Evolutionary conservation across 2,329 filamentous ascomycete genomes (phyloP), one percentile per base, ranked within the genome.

Genomic region (Talaromyces sp.): DNA sequence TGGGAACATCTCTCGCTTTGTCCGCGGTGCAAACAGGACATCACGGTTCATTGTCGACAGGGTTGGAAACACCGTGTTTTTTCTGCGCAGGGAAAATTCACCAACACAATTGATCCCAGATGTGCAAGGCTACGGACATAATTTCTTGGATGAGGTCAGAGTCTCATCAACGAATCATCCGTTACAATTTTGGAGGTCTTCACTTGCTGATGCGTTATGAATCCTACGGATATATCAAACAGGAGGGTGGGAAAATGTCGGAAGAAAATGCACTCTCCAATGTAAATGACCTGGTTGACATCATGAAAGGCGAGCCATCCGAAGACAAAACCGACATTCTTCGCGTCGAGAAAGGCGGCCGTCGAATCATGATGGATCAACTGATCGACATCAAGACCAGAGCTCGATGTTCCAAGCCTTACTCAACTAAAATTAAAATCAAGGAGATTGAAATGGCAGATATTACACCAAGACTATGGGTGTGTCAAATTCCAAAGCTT

Each of bases 71-170:
- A 86, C 84, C 0, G 79, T 88, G 0, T 80, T 91, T 55, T 70
- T 87, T 13, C 27, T 27, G 27, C 83, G 88, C 0, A 79, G 83
- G 22, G 86, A 88, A 66, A 85, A 84, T 54, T 81, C 82, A 0
- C 85, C 87, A 0, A 81, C 71, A 0, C 84, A 88, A 65, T 68
- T 78, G 0, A 85, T 90, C 7, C 65, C 73, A 0, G 78, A 78
- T 17, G 73, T 90, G 0, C 66, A 66, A 17, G 88, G 88, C 0
- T 89, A 80, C 66, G 87, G 88, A 0, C 86, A 90, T 65, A 81
- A 84, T 0, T 90, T 91, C 64, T 85, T 85, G 0, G 85, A 89
- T 54, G 78, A 78, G 79, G 0, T 90, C 87, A 0, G 74, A 73
- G 1, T 85, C 84, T 0, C 85, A 90, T 63, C 87, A 90, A 67